Evolutionary conservation across 1,284 basidiomycete species (phyloP).

Genomic region (Leccinum subfulvum): DNA sequence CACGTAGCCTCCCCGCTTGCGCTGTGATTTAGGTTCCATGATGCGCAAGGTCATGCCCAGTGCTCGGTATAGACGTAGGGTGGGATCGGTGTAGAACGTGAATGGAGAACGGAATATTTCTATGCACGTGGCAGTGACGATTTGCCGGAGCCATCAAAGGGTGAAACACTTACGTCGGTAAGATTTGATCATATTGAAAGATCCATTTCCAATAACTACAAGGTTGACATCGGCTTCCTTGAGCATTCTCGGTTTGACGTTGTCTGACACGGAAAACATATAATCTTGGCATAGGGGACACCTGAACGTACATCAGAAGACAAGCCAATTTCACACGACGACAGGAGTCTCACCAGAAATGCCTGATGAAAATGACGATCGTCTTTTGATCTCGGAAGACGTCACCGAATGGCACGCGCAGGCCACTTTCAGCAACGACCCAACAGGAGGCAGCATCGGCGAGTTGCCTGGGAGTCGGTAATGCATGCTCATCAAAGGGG

Average conservation of each 20-base stretch:
- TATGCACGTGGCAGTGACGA: slow-evolving; percentile 19
- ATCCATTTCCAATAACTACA: slow-evolving; percentile 79
- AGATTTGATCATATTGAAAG: slow-evolving; percentile 68
- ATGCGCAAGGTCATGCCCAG: slow-evolving; percentile 73
- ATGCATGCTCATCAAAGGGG: slow-evolving; percentile 31
- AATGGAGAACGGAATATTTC: slow-evolving; percentile 62
- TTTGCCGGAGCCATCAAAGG: background rate
- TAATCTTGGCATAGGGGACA: slow-evolving; percentile 86
- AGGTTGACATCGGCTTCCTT: slow-evolving; percentile 54
- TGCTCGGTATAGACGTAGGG: slow-evolving; percentile 63
- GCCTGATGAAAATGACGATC: slow-evolving; percentile 73
- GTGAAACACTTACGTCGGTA: slow-evolving; percentile 53
- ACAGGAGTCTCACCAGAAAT: slow-evolving; percentile 44
- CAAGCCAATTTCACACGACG: slow-evolving; percentile 8
- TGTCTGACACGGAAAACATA: slow-evolving; percentile 62
- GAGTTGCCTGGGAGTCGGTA: slow-evolving; percentile 52
- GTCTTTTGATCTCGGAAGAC: slow-evolving; percentile 66
- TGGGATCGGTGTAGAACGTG: slow-evolving; percentile 78
- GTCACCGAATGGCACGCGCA: slow-evolving; percentile 68
- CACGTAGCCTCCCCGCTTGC: slow-evolving; percentile 58
- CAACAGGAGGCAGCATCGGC: slow-evolving; percentile 59
- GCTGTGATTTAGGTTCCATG: slow-evolving; percentile 33
- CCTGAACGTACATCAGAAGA: slow-evolving; percentile 33
- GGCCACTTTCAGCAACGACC: slow-evolving; percentile 67
- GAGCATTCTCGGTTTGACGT: slow-evolving; percentile 52